phyloP scores from a whole-genome alignment of 1,284 basidiomycete genomes.

The Clitocybe nebularis region DNA sequence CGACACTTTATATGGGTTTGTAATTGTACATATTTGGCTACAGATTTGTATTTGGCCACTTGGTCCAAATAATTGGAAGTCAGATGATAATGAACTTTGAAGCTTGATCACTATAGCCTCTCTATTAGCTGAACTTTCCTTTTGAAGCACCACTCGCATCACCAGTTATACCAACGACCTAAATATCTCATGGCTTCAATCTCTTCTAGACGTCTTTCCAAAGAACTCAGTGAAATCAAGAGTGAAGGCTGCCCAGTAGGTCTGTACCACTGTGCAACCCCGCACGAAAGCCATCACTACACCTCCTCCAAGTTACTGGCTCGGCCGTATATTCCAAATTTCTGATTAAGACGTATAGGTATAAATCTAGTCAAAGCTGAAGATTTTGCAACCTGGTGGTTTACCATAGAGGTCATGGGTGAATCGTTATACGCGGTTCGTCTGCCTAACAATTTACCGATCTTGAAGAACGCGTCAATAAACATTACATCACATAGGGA shows the following conservation, averaged over 20 bases:
- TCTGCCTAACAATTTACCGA: conserved; percentile 3
- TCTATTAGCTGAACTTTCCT: too few species aligned
- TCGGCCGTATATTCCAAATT: not conserved
- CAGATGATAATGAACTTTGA: not conserved
- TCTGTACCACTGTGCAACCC: conserved; percentile 26
- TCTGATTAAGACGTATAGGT: conserved; percentile 36
- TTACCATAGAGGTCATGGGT: conserved; percentile 76
- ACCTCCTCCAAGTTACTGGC: conserved; percentile 3
- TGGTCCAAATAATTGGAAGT: not conserved
- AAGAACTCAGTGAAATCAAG: conserved; percentile 71
- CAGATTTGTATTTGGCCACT: not conserved
- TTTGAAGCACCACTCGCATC: not conserved
- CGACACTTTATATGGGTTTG: conserved; percentile 8
- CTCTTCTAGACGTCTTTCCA: conserved; percentile 61
- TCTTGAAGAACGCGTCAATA: conserved; percentile 1
- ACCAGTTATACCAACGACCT: not conserved
- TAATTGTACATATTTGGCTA: conserved; percentile 14
- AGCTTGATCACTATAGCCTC: too few species aligned
- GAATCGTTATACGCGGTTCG: conserved; percentile 69
- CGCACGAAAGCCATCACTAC: not conserved
- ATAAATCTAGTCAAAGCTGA: conserved; percentile 69
- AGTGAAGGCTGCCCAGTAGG: conserved; percentile 71
- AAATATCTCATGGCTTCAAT: conserved; percentile 52
- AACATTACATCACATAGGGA: conserved; percentile 37
- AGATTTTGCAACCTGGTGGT: conserved; percentile 69